Evolutionary conservation across 768 basidiomycete genomes (phyloP).

Genomic region (Suillus lakei): DNA sequence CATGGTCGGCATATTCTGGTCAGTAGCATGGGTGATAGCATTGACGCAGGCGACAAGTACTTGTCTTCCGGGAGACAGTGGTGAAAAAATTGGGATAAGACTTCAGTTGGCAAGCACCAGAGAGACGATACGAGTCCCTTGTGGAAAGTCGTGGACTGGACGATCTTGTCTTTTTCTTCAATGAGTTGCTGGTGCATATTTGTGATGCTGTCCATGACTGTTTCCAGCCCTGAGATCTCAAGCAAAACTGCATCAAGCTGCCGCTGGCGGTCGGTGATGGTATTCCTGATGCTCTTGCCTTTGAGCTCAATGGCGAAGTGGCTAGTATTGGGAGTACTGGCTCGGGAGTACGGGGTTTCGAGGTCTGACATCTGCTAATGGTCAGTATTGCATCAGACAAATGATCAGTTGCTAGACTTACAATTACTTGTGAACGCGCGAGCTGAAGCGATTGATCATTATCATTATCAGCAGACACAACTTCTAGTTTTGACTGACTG

Average conservation of each 20-base stretch:
- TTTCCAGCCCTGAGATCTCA: slow-evolving; percentile 18
- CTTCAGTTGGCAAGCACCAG: slow-evolving; percentile 47
- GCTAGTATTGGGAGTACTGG: slow-evolving; percentile 18
- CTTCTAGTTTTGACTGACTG: too few relatives aligned
- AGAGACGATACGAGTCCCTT: slow-evolving; percentile 34
- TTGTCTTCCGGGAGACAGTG: slow-evolving; percentile 36
- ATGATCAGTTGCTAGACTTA: too few relatives aligned
- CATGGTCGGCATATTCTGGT: too few relatives aligned
- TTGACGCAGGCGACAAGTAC: not conserved
- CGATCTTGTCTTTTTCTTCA: slow-evolving; percentile 18
- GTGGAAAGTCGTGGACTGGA: slow-evolving; percentile 24
- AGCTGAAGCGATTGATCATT: not conserved
- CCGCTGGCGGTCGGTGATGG: slow-evolving; percentile 19
- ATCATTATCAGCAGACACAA: not conserved
- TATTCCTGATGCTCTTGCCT: slow-evolving; percentile 15
- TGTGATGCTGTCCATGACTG: slow-evolving; percentile 21
- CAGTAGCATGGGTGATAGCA: too few relatives aligned
- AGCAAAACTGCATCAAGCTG: slow-evolving; percentile 21
- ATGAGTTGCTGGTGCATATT: slow-evolving; percentile 18
- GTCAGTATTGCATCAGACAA: too few relatives aligned
- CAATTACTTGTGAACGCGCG: not conserved
- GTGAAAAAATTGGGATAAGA: slow-evolving; percentile 51
- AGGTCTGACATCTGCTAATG: slow-evolving; percentile 17
- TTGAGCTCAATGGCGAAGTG: slow-evolving; percentile 17
- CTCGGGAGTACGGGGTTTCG: slow-evolving; percentile 23